Base-by-base conservation (phyloP, 1,139 yeast genomes). In the Sugiyamaella novakii region DNA sequence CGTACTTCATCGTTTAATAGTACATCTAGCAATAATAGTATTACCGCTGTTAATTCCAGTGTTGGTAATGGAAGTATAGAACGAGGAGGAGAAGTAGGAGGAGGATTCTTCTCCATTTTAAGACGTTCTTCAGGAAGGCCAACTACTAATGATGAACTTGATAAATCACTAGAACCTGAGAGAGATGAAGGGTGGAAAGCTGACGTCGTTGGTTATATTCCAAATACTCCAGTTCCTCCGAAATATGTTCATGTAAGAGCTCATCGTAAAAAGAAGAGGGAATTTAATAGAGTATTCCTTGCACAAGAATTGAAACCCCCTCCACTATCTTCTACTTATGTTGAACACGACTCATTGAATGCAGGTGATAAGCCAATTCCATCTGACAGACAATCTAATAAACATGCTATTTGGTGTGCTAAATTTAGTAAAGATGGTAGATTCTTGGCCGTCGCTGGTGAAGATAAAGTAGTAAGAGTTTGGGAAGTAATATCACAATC, bases 371-470 rank as follows among this genome's bases (percentile, higher is more conserved):
- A 6, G 5, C 5, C 7, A 6, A n/a, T 12, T 30, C 6, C 17
- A 30, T 30, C 34, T 30, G 8, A 8, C 8, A 6, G 8, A 6
- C 25, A 22, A 19, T 14, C 53, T 31, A 59, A 56, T 34, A 53
- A 62, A 11, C 71, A 71, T 30, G 87, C 91, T 14, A 74, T 85
- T 6, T 87, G 89, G 79, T 78, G 81, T 14, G 74, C 87, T 72
- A 78, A 80, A 56, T 88, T 89, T 66, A 82, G 87, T 54, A 69
- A 69, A 19, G 95, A 89, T 68, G 97, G 97, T 6, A 82, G 80
- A 63, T 87, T 76, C 62, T 65, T 89, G 58, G 96, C 96, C 0
- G 80, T 87, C 0, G 96, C 92, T 0, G 95, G 96, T 7, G 78
- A 85, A 54, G 91, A 85, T 59, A 74, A 82, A 1, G 69, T 75